Evolutionary conservation across 345 rosid genomes (phyloP).

Genomic region (Lepidium aucheri): DNA sequence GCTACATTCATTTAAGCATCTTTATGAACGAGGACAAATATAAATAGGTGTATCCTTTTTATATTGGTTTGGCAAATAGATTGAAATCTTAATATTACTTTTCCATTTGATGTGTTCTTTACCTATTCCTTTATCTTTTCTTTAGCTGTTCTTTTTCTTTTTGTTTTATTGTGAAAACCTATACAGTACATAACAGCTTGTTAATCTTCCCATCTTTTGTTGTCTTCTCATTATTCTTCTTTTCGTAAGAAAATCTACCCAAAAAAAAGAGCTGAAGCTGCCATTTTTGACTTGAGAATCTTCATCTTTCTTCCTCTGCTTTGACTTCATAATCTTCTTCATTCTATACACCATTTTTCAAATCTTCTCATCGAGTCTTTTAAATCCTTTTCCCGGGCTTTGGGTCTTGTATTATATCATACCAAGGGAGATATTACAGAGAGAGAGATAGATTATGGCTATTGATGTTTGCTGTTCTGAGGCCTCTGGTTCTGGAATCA

Average conservation of each 20-base stretch:
- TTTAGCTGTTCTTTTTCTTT: constrained; percentile 24
- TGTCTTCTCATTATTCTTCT: constrained; percentile 22
- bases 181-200: neutral
- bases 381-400: constrained; percentile 26
- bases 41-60: neutral
- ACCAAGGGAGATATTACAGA: neutral
- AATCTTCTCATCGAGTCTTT: constrained; percentile 12
- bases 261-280: constrained; percentile 37
- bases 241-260: neutral
- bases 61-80: constrained; percentile 52
- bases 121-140: constrained; percentile 1
- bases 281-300: constrained; percentile 44
- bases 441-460: constrained; percentile 40
- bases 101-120: constrained; percentile 13
- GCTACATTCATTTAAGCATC: constrained; percentile 16
- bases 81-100: constrained; percentile 27
- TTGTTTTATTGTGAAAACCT: constrained; percentile 11
- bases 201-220: constrained; percentile 19
- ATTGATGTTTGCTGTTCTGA: constrained; percentile 62
- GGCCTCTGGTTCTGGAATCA: constrained; percentile 46
- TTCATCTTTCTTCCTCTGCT: neutral
- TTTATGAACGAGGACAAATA: constrained; percentile 11
- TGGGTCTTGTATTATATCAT: neutral
- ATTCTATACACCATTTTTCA: neutral
- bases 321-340: constrained; percentile 23